Evolutionary conservation across 805 yeast genomes (phyloP), one percentile per base, ranked within the genome.

Genomic region (Metschnikowia santaceciliae): DNA sequence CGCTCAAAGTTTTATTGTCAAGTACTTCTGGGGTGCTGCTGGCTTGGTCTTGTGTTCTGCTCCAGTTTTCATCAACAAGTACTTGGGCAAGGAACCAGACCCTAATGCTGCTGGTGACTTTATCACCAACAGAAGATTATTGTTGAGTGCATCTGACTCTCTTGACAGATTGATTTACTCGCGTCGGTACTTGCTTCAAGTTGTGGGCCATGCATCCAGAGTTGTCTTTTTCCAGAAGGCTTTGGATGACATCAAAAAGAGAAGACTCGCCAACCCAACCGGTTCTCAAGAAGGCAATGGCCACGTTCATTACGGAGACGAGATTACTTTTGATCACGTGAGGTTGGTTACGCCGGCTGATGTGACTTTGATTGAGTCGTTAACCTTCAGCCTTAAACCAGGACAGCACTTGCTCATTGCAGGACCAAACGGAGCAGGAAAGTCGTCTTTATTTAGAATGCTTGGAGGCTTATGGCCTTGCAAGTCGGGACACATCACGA

Each of bases 401-500:
- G 97, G 97, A 34, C 84, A 90, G 47, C 94, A 91, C 67, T 73
- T 91, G 46, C 75, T 91, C 48, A 90, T 91, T 64, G 90, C 92
- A 8, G 98, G 98, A 0, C 97, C 97, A 13, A 91, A 91, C 63
- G 98, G 98, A 1, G 88, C 96, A 55, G 98, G 98, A 26, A 91
- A 91, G 69, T 90, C 97, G 0, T 91, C 97, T 0, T 72, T 91
- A 51, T 91, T 91, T 67, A 80, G 98, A 63, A 81, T 91, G 61
- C 77, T 91, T 43, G 97, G 97, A 49, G 97, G 97, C 0, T 75
- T 91, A 57, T 91, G 98, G 98, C 96, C 94, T 2, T 84, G 90
- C 19, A 73, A 78, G 42, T 67, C 70, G 11, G 84, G 84, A 11
- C 65, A 69, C 22, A 77, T 88, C 37, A 78, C 78, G 5, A 80